phyloP scores from a whole-genome alignment of 768 basidiomycete genomes.

The Auriscalpium microsporum region DNA sequence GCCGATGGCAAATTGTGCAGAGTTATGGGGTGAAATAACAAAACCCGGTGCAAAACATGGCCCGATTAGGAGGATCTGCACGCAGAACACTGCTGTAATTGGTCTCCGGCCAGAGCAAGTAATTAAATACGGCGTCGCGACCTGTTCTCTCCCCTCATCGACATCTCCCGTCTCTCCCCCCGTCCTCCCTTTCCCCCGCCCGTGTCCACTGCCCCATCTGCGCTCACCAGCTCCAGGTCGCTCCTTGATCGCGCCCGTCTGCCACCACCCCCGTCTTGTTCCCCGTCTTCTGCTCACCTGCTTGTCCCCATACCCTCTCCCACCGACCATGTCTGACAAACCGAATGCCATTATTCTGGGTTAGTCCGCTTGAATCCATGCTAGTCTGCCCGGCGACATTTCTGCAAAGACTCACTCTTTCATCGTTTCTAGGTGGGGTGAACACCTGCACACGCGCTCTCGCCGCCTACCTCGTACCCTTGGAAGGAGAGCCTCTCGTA shows the following conservation, averaged over 20 bases:
- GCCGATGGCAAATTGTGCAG: too few relatives aligned
- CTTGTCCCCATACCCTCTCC: constrained; percentile 6
- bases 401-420: constrained; percentile 2
- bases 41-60: too few relatives aligned
- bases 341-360: constrained; percentile 75
- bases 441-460: constrained; percentile 74
- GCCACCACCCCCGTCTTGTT: constrained; percentile 18
- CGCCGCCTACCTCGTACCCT: constrained; percentile 57
- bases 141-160: constrained; percentile 5
- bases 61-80: too few relatives aligned
- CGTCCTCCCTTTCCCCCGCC: constrained; percentile 14
- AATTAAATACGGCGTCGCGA: too few relatives aligned
- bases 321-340: constrained; percentile 32
- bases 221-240: constrained; percentile 14
- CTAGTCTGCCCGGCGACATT: background rate
- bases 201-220: too few relatives aligned
- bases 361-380: constrained; percentile 27
- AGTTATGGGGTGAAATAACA: too few relatives aligned
- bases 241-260: constrained; percentile 13
- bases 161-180: constrained; percentile 20
- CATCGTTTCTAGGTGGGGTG: constrained; percentile 50
- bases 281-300: constrained; percentile 1
- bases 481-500: constrained; percentile 60
- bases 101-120: too few relatives aligned
- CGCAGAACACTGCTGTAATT: too few relatives aligned